These are phyloP conservation scores for Amaranthus tricolor DNA, from an alignment of 179 eudicot genomes.

Conservation along the genomic window DNA sequence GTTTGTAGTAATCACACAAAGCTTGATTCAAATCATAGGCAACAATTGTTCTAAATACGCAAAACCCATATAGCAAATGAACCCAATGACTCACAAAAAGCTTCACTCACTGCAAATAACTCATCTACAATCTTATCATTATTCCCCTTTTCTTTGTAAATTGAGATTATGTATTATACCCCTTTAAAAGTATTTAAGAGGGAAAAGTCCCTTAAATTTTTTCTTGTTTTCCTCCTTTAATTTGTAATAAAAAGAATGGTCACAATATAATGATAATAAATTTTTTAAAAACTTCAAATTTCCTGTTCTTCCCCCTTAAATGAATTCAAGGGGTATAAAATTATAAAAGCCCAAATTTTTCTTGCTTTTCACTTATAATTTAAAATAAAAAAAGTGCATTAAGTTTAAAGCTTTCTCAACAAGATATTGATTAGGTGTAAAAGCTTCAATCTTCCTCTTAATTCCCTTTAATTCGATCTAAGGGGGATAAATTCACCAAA, in stretches of 20 bases:
- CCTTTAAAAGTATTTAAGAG: neutral
- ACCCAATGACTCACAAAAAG: slow-evolving; percentile 73
- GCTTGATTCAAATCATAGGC: slow-evolving; percentile 76
- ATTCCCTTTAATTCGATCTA: too few species aligned
- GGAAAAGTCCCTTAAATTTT: slow-evolving; percentile 30
- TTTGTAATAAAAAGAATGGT: neutral
- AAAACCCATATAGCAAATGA: slow-evolving; percentile 83
- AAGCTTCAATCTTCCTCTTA: too few species aligned
- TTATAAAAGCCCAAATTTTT: too few species aligned
- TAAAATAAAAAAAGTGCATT: too few species aligned
- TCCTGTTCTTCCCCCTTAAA: neutral
- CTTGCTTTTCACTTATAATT: too few species aligned
- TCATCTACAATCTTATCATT: slow-evolving; percentile 66
- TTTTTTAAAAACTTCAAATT: neutral
- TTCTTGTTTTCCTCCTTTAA: slow-evolving; percentile 18
- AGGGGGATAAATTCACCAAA: too few species aligned
- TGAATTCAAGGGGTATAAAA: too few species aligned
- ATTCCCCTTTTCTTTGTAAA: neutral
- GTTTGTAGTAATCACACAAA: slow-evolving; percentile 45
- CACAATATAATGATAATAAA: too few species aligned
- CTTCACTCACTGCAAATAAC: slow-evolving; percentile 55
- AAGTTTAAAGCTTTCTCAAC: too few species aligned
- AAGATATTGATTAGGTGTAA: too few species aligned
- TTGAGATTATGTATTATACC: too few species aligned
- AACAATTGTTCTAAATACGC: slow-evolving; percentile 83